Percentiles rank a stretch among this genome's conserved stretches.
These are phyloP conservation scores for Amborella trichopoda DNA, from an alignment of 164 flowering plant species.

Conservation along the genomic window DNA sequence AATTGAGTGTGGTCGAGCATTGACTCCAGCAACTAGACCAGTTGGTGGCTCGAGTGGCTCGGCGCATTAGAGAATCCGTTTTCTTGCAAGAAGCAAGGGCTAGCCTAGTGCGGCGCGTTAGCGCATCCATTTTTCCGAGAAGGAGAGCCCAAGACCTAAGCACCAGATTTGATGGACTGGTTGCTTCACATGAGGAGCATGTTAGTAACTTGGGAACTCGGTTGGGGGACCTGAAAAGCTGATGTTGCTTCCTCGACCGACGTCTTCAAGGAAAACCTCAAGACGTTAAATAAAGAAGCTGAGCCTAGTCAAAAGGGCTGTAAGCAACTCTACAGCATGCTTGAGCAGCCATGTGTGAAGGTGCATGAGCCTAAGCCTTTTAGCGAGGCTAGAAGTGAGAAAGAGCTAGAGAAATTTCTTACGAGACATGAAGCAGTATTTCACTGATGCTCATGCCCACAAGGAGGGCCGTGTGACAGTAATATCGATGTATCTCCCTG, in stretches of 20 bases:
- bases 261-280: not conserved
- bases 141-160: not conserved
- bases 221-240: too few relatives aligned
- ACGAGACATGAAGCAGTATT: conserved; percentile 11
- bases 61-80: not conserved
- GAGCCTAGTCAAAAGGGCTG: not conserved
- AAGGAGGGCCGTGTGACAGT: not conserved
- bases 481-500: not conserved
- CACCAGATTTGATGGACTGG: not conserved
- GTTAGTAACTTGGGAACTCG: too few relatives aligned
- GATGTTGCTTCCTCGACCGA: too few relatives aligned
- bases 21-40: too few relatives aligned
- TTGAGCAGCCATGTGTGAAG: not conserved
- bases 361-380: conserved; percentile 7
- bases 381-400: not conserved
- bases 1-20: too few relatives aligned
- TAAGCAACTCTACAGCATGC: not conserved
- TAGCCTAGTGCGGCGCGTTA: too few relatives aligned
- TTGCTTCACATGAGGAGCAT: too few relatives aligned
- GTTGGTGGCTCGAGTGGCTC: not conserved
- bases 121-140: too few relatives aligned
- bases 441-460: not conserved
- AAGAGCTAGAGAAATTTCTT: conserved; percentile 8
- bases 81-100: too few relatives aligned
- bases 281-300: not conserved